A percentile compares a stretch with the other conserved stretches of the same genome.
Evolutionary conservation across 1,284 basidiomycete species (phyloP).

Genomic region (Erythrobasidium hasegawianum): DNA sequence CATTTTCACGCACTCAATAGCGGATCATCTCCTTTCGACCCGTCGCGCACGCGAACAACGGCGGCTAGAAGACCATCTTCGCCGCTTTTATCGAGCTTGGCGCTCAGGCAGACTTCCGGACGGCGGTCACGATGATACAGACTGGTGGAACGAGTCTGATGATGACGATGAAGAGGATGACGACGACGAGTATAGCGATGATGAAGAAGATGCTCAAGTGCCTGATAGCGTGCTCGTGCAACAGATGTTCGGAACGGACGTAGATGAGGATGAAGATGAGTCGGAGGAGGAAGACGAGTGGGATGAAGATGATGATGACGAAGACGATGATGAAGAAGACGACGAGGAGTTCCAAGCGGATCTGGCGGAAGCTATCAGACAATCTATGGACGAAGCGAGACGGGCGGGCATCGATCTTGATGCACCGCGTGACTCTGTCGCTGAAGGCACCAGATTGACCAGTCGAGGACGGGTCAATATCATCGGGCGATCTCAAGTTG

Average conservation of each 20-base stretch:
- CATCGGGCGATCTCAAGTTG: not conserved
- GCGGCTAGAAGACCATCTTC: not conserved
- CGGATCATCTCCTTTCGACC: not conserved
- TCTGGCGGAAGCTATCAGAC: not conserved
- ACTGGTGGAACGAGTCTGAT: not conserved
- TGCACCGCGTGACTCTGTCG: not conserved
- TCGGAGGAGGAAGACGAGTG: no score
- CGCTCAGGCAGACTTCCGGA: not conserved
- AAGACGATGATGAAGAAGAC: not conserved
- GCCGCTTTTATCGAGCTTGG: slow-evolving; percentile 1
- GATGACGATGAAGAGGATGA: no score
- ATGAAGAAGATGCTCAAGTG: not conserved
- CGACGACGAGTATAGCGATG: not conserved
- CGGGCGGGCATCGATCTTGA: not conserved
- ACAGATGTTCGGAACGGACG: not conserved
- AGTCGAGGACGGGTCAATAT: not conserved
- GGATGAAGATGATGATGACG: not conserved
- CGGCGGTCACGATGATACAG: not conserved
- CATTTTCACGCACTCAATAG: slow-evolving; percentile 2
- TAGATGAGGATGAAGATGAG: no score
- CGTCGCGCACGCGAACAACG: not conserved
- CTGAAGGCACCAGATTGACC: not conserved
- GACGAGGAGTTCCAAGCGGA: not conserved
- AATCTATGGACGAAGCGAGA: not conserved
- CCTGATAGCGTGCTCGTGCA: no score